Conservation (phyloP, 129 eudicot genomes). For the Flaveria ramosissima region DNA sequence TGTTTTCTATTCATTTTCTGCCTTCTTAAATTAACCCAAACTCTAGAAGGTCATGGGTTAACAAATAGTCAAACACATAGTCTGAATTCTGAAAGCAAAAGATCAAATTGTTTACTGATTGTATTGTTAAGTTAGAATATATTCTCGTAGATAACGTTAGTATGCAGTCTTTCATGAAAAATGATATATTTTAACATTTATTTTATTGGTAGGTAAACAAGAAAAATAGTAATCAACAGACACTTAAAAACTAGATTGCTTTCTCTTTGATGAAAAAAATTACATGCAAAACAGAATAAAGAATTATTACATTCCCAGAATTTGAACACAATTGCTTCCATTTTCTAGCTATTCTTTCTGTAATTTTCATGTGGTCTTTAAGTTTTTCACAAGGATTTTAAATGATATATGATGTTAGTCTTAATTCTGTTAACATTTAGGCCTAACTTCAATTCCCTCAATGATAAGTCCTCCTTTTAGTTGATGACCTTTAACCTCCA, state of each 20-base stretch:
- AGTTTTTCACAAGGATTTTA: not conserved
- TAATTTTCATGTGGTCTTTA: not conserved
- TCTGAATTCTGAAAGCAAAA: too few species aligned
- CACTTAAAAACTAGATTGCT: not conserved
- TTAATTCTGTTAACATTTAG: constrained; percentile 27
- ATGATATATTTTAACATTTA: not conserved
- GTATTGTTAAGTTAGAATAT: too few species aligned
- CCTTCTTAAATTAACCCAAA: too few species aligned
- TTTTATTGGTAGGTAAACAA: not conserved
- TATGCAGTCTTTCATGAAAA: not conserved
- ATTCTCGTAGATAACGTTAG: too few species aligned
- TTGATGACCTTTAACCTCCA: constrained; percentile 65
- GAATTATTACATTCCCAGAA: not conserved
- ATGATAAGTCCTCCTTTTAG: constrained; percentile 67
- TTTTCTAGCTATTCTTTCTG: not conserved
- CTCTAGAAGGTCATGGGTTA: too few species aligned
- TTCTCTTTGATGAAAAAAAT: not conserved
- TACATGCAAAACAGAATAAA: constrained; percentile 9
- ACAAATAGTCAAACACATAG: too few species aligned
- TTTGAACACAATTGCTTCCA: not conserved
- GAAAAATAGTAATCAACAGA: not conserved
- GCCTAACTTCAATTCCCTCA: constrained; percentile 72
- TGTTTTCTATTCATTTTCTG: too few species aligned
- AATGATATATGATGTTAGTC: not conserved
- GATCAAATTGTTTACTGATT: too few species aligned